These are phyloP conservation scores for Phylloporus arenicola DNA, from an alignment of 768 basidiomycete species.

Conservation along the genomic window DNA sequence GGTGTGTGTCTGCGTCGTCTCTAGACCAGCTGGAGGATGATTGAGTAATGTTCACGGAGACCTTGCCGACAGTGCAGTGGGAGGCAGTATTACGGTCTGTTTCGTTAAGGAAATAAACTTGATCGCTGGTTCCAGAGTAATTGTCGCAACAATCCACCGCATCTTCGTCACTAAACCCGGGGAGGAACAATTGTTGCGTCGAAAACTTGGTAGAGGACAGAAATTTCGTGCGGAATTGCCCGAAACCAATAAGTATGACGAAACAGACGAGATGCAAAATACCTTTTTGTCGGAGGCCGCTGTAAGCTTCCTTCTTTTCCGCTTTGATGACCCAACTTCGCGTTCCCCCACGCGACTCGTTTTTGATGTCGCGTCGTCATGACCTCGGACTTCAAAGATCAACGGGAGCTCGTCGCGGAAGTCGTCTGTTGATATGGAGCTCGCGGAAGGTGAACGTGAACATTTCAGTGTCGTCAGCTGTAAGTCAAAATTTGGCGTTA, in stretches of 20 bases:
- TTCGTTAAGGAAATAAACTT: conserved; percentile 21
- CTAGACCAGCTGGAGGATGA: conserved; percentile 2
- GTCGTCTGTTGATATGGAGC: conserved; percentile 18
- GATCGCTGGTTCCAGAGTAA: background rate
- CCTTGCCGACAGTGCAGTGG: conserved; percentile 2
- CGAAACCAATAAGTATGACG: conserved; percentile 7
- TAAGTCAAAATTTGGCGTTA: conserved; percentile 44
- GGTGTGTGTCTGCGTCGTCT: conserved; percentile 7
- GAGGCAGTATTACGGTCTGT: conserved; percentile 27
- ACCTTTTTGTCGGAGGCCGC: conserved; percentile 10
- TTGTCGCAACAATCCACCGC: background rate
- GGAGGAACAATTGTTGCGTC: conserved; percentile 17
- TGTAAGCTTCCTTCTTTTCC: conserved; percentile 2
- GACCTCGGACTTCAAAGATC: conserved; percentile 29
- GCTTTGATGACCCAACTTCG: conserved; percentile 17
- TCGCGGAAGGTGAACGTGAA: conserved; percentile 17
- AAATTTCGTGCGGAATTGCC: conserved; percentile 1
- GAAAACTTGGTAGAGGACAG: background rate
- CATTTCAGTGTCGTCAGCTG: conserved; percentile 36
- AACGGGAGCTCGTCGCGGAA: conserved; percentile 35
- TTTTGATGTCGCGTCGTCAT: conserved; percentile 29
- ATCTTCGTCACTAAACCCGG: conserved; percentile 11
- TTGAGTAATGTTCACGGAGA: background rate
- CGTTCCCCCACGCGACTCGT: conserved; percentile 29
- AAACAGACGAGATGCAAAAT: conserved; percentile 1